Evolutionary conservation across 176 grass and related monocot species (phyloP), one percentile per base, ranked within the genome.

Genomic region (bread wheat (Triticum aestivum)): DNA sequence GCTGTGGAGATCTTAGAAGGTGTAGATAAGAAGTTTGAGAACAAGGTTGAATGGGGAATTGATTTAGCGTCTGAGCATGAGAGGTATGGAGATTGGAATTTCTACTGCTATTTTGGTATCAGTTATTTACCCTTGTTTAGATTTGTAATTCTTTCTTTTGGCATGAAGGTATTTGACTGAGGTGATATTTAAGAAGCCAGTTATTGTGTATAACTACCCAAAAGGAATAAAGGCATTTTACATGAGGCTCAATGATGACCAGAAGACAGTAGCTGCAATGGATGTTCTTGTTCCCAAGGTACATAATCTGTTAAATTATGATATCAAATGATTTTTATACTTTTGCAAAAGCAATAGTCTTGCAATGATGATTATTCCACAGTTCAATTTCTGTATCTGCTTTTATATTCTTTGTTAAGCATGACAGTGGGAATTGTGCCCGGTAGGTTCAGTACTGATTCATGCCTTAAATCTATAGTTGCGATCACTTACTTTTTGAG

Each of bases 251-350:
- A 98, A 98, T 79, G 91, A 96, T 80, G 96, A 98, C 67, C 68
- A 84, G 73, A 98, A 96, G 61, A 98, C 96, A 1, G 96, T 98
- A 39, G 96, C 96, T 71, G 96, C 96, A 51, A 98, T 98, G 96
- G 96, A 98, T 91, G 96, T 98, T 81, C 96, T 98, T 91, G 96
- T 98, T 74, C 96, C 96, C 20, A 98, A 96, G 96, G 96, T 96
- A 89, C 45, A 56, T 4, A 9, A 14, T 59, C 39, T 69, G 39
- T 69, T 86, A 37, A 24, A 27, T 54, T 26, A 69, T 64, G 56
- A 12, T 54, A 75, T 44, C 27, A 23, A 34, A 17, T 69, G 9
- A 9, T 18, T 67, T 56, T 78, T 41, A 61, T 41, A 68, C 32
- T 39, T 37, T 86, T 61, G 47, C 5, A 12, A 30, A 54, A 73